phyloP scores from a whole-genome alignment of 2,329 filamentous ascomycete species.

The Arthrobotrys iridis region DNA sequence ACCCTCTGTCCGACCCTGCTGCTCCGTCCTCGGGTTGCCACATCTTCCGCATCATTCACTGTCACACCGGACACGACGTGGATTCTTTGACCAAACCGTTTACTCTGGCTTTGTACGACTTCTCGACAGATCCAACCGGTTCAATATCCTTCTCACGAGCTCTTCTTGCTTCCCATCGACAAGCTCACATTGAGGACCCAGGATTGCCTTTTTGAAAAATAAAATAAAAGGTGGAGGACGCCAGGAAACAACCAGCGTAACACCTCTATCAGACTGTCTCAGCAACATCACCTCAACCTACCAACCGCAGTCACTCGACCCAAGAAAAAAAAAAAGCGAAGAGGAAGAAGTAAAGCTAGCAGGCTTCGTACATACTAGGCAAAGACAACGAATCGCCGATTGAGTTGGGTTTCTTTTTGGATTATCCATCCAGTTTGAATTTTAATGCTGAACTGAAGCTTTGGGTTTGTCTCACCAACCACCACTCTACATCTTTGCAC shows the following conservation, averaged over 20 bases:
- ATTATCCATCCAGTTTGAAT: constrained; percentile 30
- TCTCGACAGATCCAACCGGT: constrained; percentile 23
- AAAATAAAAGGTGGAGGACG: constrained; percentile 19
- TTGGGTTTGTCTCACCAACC: constrained; percentile 55
- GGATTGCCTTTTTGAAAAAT: constrained; percentile 32
- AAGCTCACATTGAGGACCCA: constrained; percentile 23
- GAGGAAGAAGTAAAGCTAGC: constrained; percentile 27
- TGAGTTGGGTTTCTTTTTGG: constrained; percentile 48
- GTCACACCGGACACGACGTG: constrained; percentile 45
- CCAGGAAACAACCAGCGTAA: constrained; percentile 41
- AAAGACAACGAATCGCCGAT: constrained; percentile 49
- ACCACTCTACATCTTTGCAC: constrained; percentile 42
- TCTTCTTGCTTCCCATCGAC: constrained; percentile 20
- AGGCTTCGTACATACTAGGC: constrained; percentile 19
- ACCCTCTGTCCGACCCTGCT: constrained; percentile 42
- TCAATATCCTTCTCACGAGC: constrained; percentile 34
- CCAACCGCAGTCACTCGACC: constrained; percentile 19
- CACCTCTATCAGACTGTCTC: constrained; percentile 31
- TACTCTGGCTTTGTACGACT: constrained; percentile 50
- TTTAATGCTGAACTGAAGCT: constrained; percentile 53
- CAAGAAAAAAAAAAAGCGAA: neutral
- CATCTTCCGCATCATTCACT: constrained; percentile 42
- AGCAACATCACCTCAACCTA: constrained; percentile 25
- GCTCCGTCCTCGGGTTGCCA: constrained; percentile 41
- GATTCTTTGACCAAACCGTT: constrained; percentile 50